Conservation (phyloP, 495 filamentous ascomycete genomes). For the Aspergillus panamensis region DNA sequence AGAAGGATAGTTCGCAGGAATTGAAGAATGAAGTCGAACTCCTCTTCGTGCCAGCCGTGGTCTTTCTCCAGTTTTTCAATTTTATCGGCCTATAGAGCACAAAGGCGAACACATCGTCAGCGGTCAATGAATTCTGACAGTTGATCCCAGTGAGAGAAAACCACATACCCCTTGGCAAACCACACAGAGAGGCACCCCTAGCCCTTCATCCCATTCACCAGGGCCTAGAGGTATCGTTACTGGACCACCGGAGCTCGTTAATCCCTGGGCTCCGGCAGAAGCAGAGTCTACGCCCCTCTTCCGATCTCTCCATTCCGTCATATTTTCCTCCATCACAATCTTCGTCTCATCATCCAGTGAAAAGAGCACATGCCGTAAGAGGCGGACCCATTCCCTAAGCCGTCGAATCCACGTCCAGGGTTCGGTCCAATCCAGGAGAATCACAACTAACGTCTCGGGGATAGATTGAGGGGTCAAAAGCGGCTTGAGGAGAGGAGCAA, state of each 20-base stretch:
- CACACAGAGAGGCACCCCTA: slow-evolving; percentile 86
- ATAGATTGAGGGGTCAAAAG: slow-evolving; percentile 83
- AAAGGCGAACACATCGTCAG: slow-evolving; percentile 34
- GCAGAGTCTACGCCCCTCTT: slow-evolving; percentile 43
- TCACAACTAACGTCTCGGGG: slow-evolving; percentile 80
- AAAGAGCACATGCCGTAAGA: slow-evolving; percentile 70
- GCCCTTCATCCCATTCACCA: slow-evolving; percentile 90
- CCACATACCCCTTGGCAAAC: slow-evolving; percentile 84
- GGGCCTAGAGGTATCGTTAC: slow-evolving; percentile 77
- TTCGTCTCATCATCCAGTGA: slow-evolving; percentile 73
- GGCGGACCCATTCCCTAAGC: slow-evolving; percentile 79
- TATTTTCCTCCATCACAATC: slow-evolving; percentile 79
- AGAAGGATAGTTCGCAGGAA: slow-evolving; percentile 81
- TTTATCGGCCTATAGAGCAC: slow-evolving; percentile 65
- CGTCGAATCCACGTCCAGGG: slow-evolving; percentile 91
- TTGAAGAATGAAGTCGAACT: slow-evolving; percentile 89
- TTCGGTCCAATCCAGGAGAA: slow-evolving; percentile 87
- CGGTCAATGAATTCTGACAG: neutral
- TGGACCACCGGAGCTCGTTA: slow-evolving; percentile 45
- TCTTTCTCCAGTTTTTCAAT: slow-evolving; percentile 85
- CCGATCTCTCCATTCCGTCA: slow-evolving; percentile 56
- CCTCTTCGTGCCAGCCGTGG: slow-evolving; percentile 86
- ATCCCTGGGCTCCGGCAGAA: slow-evolving; percentile 42
- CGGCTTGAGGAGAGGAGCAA: slow-evolving; percentile 77
- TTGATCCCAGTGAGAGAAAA: neutral